Conservation (phyloP, 352 stramenopile species). For the Phytophthora colocasiae region DNA sequence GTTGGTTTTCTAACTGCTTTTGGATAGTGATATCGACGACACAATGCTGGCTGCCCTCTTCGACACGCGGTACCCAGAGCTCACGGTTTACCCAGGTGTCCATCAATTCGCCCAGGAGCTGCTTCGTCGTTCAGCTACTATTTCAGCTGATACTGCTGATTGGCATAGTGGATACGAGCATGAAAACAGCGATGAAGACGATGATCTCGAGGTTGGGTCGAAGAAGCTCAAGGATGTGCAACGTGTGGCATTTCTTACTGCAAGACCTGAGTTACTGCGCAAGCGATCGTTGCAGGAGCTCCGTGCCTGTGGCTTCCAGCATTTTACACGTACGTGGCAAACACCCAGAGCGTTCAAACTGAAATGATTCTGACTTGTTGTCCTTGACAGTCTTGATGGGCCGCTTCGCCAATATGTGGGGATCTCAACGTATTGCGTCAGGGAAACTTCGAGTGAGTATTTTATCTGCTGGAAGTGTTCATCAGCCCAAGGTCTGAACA, state of each 20-base stretch:
- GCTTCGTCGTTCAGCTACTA: slow-evolving; percentile 44
- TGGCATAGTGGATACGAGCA: slow-evolving; percentile 33
- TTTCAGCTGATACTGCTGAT: slow-evolving; percentile 27
- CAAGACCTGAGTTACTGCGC: slow-evolving; percentile 75
- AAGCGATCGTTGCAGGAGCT: slow-evolving; percentile 68
- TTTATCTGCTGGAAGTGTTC: background rate
- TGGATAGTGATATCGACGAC: slow-evolving; percentile 80
- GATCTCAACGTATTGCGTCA: slow-evolving; percentile 67
- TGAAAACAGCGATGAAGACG: slow-evolving; percentile 39
- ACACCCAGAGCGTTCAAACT: too few species aligned
- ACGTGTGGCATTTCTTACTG: slow-evolving; percentile 80
- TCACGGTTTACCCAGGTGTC: slow-evolving; percentile 84
- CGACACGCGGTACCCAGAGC: slow-evolving; percentile 79
- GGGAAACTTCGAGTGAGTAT: slow-evolving; percentile 68
- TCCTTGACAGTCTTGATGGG: slow-evolving; percentile 70
- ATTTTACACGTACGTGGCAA: slow-evolving; percentile 70
- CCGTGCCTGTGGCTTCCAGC: slow-evolving; percentile 70
- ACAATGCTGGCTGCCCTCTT: slow-evolving; percentile 82
- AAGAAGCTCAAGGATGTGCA: slow-evolving; percentile 42
- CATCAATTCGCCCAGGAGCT: slow-evolving; percentile 86
- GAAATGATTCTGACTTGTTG: background rate
- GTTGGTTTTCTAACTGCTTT: background rate
- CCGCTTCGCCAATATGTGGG: slow-evolving; percentile 66
- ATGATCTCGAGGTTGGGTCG: slow-evolving; percentile 26
- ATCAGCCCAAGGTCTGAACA: background rate